Base-by-base conservation (phyloP, 768 basidiomycete genomes). In the Suillus weaverae region DNA sequence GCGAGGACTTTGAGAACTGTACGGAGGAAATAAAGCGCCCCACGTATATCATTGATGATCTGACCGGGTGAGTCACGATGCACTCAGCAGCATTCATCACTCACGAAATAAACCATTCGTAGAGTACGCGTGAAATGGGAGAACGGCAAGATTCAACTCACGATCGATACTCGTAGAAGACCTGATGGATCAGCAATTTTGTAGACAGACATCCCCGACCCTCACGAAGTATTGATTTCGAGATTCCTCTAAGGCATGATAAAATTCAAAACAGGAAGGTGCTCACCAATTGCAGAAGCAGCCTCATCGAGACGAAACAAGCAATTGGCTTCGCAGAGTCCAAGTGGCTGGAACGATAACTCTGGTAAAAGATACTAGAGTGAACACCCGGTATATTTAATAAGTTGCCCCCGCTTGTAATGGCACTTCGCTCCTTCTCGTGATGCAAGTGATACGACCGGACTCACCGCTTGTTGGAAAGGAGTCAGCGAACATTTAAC, bases 31-130 rank as follows among this genome's bases (percentile, higher is more conserved):
- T 51, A 35, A 63, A 65, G 11, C 62, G 80, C 26, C 84, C 89
- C 3, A 85, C 92, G 70, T 90, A 83, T 71, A 84, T 94, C 53
- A 87, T 92, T 16, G 74, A 81, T 18, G 87, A 94, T 74, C 78
- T 96, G 51, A 84, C 86, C 20, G 81, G 79, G 92, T 92, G 64
- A 54, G 86, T 75, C 26, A 18, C 26, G 10, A 59, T 20, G 39
- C 6, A 2, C 26, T 32, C 26, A 32, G 18, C 11, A 43, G 26
- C 5, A 11, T 6, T 39, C 5, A 18, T 10, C 16, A 43, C 26
- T 59, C 57, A 39, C n/a, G 5, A 18, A 38, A 57, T 2, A 18
- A 59, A 30, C 18, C 16, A 30, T 30, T 36, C 10, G 10, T 30
- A 59, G 57, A 41, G 57, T 59, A 32, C 18, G 30, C 57, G 38